Percentiles rank a stretch among this genome's conserved stretches.
Conservation (phyloP, 1,284 basidiomycete genomes). For the Gymnopus androsaceus region DNA sequence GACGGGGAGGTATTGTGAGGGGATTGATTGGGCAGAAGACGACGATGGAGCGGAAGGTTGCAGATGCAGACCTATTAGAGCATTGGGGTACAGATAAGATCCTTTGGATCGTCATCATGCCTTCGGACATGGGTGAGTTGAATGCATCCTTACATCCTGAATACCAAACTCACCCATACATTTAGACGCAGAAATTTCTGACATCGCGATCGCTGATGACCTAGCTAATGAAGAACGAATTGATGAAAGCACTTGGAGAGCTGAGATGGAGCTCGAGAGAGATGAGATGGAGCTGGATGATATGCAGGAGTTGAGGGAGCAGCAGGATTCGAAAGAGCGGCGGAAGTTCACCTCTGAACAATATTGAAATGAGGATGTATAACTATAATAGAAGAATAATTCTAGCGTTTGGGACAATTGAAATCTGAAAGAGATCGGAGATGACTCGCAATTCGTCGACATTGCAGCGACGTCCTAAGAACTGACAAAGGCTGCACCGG, state of each 20-base stretch:
- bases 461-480: no score
- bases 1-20: background rate
- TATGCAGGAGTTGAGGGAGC: background rate
- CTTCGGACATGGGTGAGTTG: conserved; percentile 15
- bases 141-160: background rate
- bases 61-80: conserved; percentile 24
- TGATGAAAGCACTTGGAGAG: background rate
- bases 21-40: background rate
- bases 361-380: no score
- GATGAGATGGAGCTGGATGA: background rate
- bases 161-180: background rate
- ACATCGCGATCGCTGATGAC: conserved; percentile 21
- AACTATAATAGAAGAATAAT: no score
- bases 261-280: background rate
- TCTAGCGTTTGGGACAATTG: no score
- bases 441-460: no score
- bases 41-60: conserved; percentile 17
- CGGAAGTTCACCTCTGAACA: conserved; percentile 16
- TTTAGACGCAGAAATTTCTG: conserved; percentile 19
- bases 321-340: background rate
- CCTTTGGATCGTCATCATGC: conserved; percentile 26
- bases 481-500: no score
- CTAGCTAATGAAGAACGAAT: conserved; percentile 6
- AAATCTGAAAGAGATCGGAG: no score
- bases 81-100: conserved; percentile 21